Conservation (phyloP, 202 grass and related monocot species). For the Cymbopogon flexuosus region DNA sequence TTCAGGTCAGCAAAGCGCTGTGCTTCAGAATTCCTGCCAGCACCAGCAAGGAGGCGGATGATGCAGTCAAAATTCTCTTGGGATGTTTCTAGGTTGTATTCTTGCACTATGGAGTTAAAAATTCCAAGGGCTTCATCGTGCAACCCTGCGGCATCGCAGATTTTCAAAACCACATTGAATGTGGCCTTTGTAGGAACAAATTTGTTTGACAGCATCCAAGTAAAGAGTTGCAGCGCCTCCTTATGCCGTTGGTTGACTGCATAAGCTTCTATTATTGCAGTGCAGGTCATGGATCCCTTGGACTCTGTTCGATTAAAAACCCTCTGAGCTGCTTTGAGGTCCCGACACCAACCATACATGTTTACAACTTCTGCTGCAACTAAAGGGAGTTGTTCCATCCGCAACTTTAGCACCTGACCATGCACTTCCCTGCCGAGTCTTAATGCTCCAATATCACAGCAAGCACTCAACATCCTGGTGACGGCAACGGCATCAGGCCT, state of each 20-base stretch:
- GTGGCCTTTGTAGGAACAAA: slow-evolving; percentile 71
- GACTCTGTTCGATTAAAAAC: slow-evolving; percentile 54
- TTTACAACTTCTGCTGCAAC: slow-evolving; percentile 59
- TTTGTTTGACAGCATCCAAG: slow-evolving; percentile 28
- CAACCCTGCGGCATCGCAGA: slow-evolving; percentile 48
- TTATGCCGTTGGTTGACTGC: slow-evolving; percentile 12
- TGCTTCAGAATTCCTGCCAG: slow-evolving; percentile 54
- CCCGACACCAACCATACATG: slow-evolving; percentile 70
- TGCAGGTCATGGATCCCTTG: slow-evolving; percentile 80
- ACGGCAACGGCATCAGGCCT: slow-evolving; percentile 66
- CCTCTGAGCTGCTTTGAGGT: slow-evolving; percentile 57
- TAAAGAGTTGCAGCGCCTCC: neutral
- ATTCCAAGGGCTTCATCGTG: slow-evolving; percentile 51
- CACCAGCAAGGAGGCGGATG: slow-evolving; percentile 51
- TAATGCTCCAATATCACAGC: slow-evolving; percentile 37
- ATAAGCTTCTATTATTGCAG: slow-evolving; percentile 79
- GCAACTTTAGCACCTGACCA: slow-evolving; percentile 59
- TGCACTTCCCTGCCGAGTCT: slow-evolving; percentile 64
- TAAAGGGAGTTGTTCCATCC: slow-evolving; percentile 51
- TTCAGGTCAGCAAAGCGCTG: slow-evolving; percentile 64
- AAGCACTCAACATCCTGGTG: slow-evolving; percentile 64
- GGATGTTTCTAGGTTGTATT: slow-evolving; percentile 65
- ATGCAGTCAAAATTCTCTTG: slow-evolving; percentile 77
- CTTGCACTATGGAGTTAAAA: slow-evolving; percentile 60
- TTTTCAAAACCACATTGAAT: slow-evolving; percentile 54